Evolutionary conservation across 257 asterid genomes (phyloP).

Genomic region (Solanum habrochaites): DNA sequence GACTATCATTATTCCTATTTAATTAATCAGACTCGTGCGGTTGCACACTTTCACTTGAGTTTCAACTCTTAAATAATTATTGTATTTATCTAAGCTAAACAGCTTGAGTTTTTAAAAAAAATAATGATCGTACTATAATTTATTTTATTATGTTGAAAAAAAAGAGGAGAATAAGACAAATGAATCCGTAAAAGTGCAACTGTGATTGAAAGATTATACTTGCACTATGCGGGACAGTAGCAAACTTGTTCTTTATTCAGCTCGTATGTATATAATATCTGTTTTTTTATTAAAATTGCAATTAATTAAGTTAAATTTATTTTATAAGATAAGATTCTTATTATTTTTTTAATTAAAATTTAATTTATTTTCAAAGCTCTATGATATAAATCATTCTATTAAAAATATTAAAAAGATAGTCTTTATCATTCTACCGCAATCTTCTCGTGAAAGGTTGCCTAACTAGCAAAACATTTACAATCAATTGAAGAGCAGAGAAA

Average conservation of each 20-base stretch:
- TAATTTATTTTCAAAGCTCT: neutral
- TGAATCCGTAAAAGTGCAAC: neutral
- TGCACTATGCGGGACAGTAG: neutral
- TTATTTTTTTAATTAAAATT: too few species aligned
- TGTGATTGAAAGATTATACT: neutral
- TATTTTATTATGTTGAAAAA: too few species aligned
- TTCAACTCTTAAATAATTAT: neutral
- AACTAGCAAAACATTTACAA: neutral
- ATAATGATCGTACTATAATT: neutral
- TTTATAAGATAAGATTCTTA: too few species aligned
- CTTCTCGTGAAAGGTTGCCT: neutral
- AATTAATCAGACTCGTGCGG: neutral
- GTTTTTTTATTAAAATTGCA: too few species aligned
- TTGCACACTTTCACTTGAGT: neutral
- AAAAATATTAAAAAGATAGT: neutral
- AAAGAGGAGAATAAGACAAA: neutral
- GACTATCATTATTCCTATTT: too few species aligned
- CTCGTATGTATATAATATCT: too few species aligned
- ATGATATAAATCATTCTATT: neutral
- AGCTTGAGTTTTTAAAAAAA: neutral
- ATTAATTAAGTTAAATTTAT: too few species aligned
- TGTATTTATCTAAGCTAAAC: neutral
- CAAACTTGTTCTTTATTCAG: fast-evolving
- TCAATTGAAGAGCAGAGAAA: neutral
- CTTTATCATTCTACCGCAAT: neutral